Conservation (phyloP, 192 early-diverging fungal species). For the Backusella mclennaniae region DNA sequence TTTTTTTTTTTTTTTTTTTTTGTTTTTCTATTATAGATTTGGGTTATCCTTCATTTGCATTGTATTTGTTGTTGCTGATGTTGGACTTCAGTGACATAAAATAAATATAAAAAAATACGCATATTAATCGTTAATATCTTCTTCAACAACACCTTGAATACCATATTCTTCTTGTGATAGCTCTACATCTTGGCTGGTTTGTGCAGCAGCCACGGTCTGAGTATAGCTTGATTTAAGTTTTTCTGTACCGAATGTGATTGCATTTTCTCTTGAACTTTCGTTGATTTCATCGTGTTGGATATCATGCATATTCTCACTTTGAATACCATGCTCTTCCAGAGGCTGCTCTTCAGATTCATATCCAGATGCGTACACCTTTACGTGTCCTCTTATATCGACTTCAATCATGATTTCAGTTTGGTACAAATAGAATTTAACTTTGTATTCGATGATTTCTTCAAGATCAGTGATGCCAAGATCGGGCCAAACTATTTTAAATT, state of each 20-base stretch:
- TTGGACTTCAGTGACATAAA: not conserved
- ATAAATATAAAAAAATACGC: not conserved
- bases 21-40: not conserved
- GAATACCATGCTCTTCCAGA: not conserved
- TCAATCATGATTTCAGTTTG: conserved; percentile 1
- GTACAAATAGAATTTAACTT: not conserved
- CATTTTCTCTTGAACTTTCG: not conserved
- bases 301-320: not conserved
- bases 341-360: not conserved
- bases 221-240: not conserved
- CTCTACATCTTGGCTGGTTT: not conserved
- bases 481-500: not conserved
- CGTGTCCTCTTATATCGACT: not conserved
- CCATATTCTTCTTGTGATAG: not conserved
- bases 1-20: not conserved
- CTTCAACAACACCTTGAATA: conserved; percentile 1
- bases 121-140: not conserved
- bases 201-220: not conserved
- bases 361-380: not conserved
- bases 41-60: not conserved
- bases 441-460: not conserved
- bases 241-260: not conserved
- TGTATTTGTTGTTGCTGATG: not conserved
- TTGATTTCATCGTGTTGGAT: not conserved
- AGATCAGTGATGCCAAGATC: not conserved